phyloP scores from a whole-genome alignment of 108 stramenopile species.

The Chaetoceros tenuissimus region DNA sequence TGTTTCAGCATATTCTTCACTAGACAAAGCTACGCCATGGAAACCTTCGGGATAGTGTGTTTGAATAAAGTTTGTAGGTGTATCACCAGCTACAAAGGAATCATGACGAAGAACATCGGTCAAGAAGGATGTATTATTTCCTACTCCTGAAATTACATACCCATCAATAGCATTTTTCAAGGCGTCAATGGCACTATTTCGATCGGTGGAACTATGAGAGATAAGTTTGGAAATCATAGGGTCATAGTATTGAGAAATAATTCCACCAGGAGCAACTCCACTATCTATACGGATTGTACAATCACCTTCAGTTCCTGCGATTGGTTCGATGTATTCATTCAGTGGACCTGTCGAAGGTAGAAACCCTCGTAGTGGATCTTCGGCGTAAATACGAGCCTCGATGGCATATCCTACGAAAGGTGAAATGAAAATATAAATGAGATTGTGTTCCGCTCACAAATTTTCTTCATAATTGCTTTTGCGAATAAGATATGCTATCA shows the following conservation, averaged over 20 bases:
- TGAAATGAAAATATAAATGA: no score
- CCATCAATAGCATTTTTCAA: constrained; percentile 74
- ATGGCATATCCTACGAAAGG: no score
- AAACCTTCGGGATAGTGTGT: constrained; percentile 91
- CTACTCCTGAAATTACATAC: constrained; percentile 88
- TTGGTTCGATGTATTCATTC: constrained; percentile 57
- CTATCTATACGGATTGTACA: constrained; percentile 72
- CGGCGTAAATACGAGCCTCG: constrained; percentile 96
- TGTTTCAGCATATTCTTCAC: constrained; percentile 40
- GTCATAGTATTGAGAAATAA: constrained; percentile 89
- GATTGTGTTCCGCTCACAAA: no score
- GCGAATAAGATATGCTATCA: no score
- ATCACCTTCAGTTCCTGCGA: constrained; percentile 8
- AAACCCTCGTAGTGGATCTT: constrained; percentile 93
- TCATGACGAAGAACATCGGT: constrained; percentile 66
- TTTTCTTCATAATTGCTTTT: no score
- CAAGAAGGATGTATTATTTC: constrained; percentile 85
- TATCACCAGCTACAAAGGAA: constrained; percentile 66
- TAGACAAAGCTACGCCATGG: constrained; percentile 52
- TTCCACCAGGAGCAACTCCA: constrained; percentile 81
- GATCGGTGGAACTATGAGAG: constrained; percentile 34
- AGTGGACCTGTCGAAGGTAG: constrained; percentile 85
- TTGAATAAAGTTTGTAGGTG: constrained; percentile 89
- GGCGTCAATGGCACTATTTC: constrained; percentile 58
- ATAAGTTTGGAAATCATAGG: constrained; percentile 96